Percentiles rank a stretch among this genome's conserved stretches.
Evolutionary conservation across 805 yeast species (phyloP).

Genomic region (Yamadazyma phyllophila): DNA sequence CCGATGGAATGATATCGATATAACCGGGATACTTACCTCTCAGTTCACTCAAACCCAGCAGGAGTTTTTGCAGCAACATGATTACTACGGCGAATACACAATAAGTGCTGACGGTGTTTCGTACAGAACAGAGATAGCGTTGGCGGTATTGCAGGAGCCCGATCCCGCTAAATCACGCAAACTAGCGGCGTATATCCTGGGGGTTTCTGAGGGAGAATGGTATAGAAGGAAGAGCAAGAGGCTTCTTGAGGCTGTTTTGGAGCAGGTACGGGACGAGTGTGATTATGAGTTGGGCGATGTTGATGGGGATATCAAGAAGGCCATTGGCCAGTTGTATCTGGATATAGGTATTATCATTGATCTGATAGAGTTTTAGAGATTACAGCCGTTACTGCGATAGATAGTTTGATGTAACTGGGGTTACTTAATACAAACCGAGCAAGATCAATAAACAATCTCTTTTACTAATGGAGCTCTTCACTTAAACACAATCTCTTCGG

Average conservation of each 20-base stretch:
- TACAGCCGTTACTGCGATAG: no score
- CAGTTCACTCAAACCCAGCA: constrained; percentile 37
- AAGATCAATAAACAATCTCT: no score
- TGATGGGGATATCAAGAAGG: neutral
- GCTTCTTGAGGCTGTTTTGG: neutral
- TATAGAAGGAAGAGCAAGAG: neutral
- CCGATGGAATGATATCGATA: constrained; percentile 68
- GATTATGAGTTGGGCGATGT: neutral
- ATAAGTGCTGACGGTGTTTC: constrained; percentile 52
- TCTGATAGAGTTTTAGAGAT: no score
- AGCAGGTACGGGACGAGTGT: neutral
- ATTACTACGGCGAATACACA: constrained; percentile 76
- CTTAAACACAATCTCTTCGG: no score
- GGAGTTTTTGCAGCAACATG: constrained; percentile 47
- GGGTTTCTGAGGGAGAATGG: constrained; percentile 44
- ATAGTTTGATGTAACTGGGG: no score
- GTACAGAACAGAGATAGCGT: constrained; percentile 72
- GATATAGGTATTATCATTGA: neutral
- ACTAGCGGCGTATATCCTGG: constrained; percentile 42
- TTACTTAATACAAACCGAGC: no score
- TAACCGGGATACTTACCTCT: constrained; percentile 43
- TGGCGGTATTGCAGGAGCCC: constrained; percentile 52
- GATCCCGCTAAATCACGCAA: constrained; percentile 28
- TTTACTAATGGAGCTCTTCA: no score
- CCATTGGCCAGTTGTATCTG: neutral